Evolutionary conservation across 768 basidiomycete genomes (phyloP), one percentile per base, ranked within the genome.

Genomic region (Tylopilus plumbeoviolaceoides): DNA sequence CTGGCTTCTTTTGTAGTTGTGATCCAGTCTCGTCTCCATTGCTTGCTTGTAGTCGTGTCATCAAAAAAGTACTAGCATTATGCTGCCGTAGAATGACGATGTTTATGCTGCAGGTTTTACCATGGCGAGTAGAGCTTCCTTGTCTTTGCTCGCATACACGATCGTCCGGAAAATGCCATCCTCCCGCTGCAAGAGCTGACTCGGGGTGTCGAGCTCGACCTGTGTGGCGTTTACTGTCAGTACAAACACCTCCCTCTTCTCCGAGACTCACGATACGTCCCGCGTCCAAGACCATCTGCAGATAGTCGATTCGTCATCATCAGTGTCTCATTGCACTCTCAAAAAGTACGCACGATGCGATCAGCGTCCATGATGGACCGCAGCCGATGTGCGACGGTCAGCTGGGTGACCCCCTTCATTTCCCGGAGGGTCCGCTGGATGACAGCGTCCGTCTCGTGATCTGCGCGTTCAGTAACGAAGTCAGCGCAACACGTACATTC

Each of bases 261-360:
- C 20, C 11, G 21, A 25, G 21, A 48, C 54, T 50, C 10, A 39
- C 51, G 36, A 60, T 46, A 18, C 17, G 42, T n/a, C 54, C 58
- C 14, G 43, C 25, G 36, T 60, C 54, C 48, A 59, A 30, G 23
- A 48, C 54, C 30, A 48, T 53, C 58, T 56, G 15, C 17, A 7
- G 15, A 5, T 23, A 23, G 23, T 23, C 23, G 23, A 23, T 23
- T 23, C 23, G 23, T 23, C 23, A 23, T 11, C 12, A 27, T 54
- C 27, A 23, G 27, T 14, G 31, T 27, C 25, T 28, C 5, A 9
- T 28, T 6, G 41, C 11, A 27, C 7, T 23, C 28, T 14, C 23
- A 23, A 23, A 18, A 25, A 25, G 10, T 18, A 59, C 53, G 9
- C 17, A 52, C 50, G 9, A 30, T 30, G 30, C 30, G 30, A 30